phyloP scores from a whole-genome alignment of 108 stramenopile genomes.

The Fistulifera pelliculosa region DNA sequence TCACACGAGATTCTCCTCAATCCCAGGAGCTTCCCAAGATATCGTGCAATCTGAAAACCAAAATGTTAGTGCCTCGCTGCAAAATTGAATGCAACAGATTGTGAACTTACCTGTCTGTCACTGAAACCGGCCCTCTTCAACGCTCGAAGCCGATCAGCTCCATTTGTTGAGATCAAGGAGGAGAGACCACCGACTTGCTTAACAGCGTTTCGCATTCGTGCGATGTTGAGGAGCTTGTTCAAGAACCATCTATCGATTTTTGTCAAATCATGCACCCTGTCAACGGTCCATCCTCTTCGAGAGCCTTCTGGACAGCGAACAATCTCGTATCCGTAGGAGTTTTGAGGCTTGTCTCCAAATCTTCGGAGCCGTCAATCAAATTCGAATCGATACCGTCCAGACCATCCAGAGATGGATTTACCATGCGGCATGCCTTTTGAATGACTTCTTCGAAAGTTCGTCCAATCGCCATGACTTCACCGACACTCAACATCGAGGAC shows the following conservation, averaged over 20 bases:
- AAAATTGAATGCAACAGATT: not conserved
- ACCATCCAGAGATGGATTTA: conserved; percentile 88
- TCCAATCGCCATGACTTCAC: conserved; percentile 99
- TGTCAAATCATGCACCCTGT: conserved; percentile 87
- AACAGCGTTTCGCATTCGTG: conserved; percentile 68
- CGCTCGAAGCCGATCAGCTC: conserved; percentile 44
- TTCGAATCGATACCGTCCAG: conserved; percentile 76
- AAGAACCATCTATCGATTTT: conserved; percentile 99
- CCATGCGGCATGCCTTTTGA: conserved; percentile 99
- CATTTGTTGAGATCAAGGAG: conserved; percentile 11
- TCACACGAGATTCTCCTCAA: conserved; percentile 43
- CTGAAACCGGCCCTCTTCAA: conserved; percentile 92
- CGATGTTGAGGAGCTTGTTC: conserved; percentile 80
- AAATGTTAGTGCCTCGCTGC: not conserved
- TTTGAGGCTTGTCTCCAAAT: conserved; percentile 61
- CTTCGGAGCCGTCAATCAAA: conserved; percentile 56
- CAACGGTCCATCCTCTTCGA: conserved; percentile 94
- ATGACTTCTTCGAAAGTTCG: conserved; percentile 97
- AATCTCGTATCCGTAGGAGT: conserved; percentile 89
- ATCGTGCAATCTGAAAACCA: conserved; percentile 54
- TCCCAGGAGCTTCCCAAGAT: conserved; percentile 37
- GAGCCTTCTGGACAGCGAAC: conserved; percentile 91
- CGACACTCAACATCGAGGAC: conserved; percentile 96
- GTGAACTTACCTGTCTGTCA: conserved; percentile 76
- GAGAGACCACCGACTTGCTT: conserved; percentile 41